These are phyloP conservation scores for Ophiosphaerella herpotricha DNA, from an alignment of 2,329 filamentous ascomycete genomes.

Conservation along the genomic window DNA sequence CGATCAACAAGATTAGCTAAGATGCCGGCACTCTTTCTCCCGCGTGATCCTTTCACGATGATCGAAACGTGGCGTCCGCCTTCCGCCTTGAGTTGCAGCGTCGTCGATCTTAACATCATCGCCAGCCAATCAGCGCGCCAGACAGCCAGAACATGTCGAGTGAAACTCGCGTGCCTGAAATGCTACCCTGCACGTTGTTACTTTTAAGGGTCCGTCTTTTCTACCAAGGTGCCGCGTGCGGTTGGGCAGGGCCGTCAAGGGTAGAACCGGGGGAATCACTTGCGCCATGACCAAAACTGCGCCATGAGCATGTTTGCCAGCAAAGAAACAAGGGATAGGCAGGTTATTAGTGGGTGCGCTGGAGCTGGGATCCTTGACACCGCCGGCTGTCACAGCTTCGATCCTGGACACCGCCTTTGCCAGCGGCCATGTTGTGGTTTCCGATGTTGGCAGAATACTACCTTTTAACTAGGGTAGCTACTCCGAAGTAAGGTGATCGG, in stretches of 20 bases:
- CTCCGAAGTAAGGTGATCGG: not conserved
- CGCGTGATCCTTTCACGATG: not conserved
- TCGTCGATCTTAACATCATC: slow-evolving; percentile 31
- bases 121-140: slow-evolving; percentile 3
- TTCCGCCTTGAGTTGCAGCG: slow-evolving; percentile 21
- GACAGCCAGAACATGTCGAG: slow-evolving; percentile 15
- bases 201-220: slow-evolving; percentile 6
- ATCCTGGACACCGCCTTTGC: slow-evolving; percentile 24
- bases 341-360: slow-evolving; percentile 20
- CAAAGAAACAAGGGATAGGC: slow-evolving; percentile 1
- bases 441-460: not conserved
- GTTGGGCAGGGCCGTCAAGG: slow-evolving; percentile 14
- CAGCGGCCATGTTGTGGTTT: slow-evolving; percentile 4
- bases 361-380: slow-evolving; percentile 24
- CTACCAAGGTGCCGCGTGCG: slow-evolving; percentile 1
- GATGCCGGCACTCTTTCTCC: not conserved
- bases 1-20: not conserved
- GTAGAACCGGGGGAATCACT: slow-evolving; percentile 18
- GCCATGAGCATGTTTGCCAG: slow-evolving; percentile 5
- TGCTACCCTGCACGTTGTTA: slow-evolving; percentile 21
- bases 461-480: not conserved
- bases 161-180: slow-evolving; percentile 39
- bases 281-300: too few species aligned
- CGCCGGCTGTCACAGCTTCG: slow-evolving; percentile 16
- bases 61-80: slow-evolving; percentile 1